Conservation (phyloP, 441 rosid genomes). For the Populus hybrid region DNA sequence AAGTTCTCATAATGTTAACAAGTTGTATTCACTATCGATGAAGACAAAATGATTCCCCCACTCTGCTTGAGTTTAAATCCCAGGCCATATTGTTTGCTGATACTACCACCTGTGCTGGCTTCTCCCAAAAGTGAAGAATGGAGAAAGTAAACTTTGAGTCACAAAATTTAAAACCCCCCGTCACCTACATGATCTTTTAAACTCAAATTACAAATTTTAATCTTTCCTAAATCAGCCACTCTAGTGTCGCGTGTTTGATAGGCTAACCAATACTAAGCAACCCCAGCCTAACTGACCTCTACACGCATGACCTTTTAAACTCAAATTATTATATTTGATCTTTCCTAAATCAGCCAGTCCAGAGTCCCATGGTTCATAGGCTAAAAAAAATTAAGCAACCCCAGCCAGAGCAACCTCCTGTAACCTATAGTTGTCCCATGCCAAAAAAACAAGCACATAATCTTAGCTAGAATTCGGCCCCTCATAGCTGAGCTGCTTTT, state of each 20-base stretch:
- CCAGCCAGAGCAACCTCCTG: neutral
- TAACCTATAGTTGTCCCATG: neutral
- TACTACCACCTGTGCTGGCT: neutral
- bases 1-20: neutral
- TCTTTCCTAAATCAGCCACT: neutral
- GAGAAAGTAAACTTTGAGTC: neutral
- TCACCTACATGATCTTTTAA: neutral
- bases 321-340: neutral
- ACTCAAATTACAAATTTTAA: neutral
- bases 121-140: neutral
- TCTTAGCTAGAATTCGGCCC: conserved; percentile 20
- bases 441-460: neutral
- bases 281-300: neutral
- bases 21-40: neutral
- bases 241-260: neutral
- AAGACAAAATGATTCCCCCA: neutral
- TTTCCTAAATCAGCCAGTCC: neutral
- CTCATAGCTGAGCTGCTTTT: conserved; percentile 20
- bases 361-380: neutral
- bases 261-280: neutral
- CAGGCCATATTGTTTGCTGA: neutral
- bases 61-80: neutral
- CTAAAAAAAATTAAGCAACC: neutral
- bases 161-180: neutral
- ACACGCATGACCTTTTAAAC: neutral